Evolutionary conservation across 2,329 filamentous ascomycete species (phyloP).

Genomic region (Domatiomyces catenatus): DNA sequence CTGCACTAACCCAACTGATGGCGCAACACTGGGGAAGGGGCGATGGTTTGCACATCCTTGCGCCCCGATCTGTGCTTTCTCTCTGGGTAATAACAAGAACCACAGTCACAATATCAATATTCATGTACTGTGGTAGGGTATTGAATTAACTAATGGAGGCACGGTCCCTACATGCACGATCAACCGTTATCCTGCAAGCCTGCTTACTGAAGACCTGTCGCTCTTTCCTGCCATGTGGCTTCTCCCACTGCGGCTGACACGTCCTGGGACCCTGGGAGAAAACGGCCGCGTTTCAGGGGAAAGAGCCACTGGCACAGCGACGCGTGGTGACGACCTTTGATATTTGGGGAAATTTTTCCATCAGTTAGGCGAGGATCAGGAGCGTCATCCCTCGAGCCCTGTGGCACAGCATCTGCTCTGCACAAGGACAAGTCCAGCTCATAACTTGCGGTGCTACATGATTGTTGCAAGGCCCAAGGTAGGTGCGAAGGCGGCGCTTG

Average conservation of each 20-base stretch:
- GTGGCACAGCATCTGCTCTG: background rate
- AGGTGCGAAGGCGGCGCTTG: background rate
- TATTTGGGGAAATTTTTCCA: background rate
- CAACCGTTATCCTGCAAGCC: background rate
- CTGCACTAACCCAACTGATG: background rate
- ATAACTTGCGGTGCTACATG: background rate
- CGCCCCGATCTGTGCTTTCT: background rate
- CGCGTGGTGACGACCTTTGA: background rate
- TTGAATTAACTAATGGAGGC: background rate
- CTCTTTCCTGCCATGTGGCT: background rate
- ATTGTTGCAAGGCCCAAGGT: too few species aligned
- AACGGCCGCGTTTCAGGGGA: background rate
- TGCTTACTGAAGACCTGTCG: background rate
- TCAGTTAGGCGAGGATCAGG: background rate
- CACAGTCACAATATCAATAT: too few species aligned
- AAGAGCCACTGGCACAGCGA: background rate
- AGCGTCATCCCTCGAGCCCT: background rate
- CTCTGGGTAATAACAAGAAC: too few species aligned
- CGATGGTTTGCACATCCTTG: background rate
- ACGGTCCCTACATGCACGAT: too few species aligned
- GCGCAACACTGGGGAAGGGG: background rate
- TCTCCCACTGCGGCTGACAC: background rate
- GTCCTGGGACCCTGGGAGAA: background rate
- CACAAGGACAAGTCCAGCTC: background rate
- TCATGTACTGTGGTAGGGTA: too few species aligned